Evolutionary conservation across 23 red algal species (phyloP), one percentile per base, ranked within the genome.

Genomic region (Gracilaria domingensis): DNA sequence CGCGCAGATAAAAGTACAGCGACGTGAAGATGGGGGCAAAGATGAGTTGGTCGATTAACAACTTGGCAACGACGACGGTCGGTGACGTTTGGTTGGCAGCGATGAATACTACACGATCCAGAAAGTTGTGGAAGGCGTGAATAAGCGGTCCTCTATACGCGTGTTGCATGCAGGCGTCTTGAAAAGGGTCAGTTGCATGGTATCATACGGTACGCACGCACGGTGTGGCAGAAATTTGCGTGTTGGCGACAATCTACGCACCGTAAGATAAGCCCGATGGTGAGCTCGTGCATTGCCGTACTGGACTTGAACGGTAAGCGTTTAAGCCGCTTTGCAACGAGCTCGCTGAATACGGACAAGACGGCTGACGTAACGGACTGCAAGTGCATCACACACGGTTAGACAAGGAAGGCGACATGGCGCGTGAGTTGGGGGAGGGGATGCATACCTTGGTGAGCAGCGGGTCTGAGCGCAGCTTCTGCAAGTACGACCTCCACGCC

Each of bases 1-100:
- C 90, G 21, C 78, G 86, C 28, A 93, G 16, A 40, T 86, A 94
- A 50, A 96, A 96, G 64, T 96, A 99, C 8, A 96, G 59, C n/a
- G 91, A 82, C 7, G 89, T 96, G 66, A 96, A 96, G 6, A 95
- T 48, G 21, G 97, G 97, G 8, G 94, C 88, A 77, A 99, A 99
- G 17, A 99, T 32, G 14, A 96, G 60, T 80, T 99, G 97, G 65
- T 99, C 97, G 32, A 96, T 62, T 20, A 88, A 21, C 33, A 96
- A 80, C 87, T 99, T 99, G 44, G 66, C 94, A 48, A 95, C n/a
- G 17, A 99, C 86, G 2, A 83, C 84, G 13, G 86, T 26, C 58
- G 88, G 58, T 2, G 79, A 69, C 13, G 87, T 76, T 69, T 80
- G 87, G 34, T 90, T 90, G n/a, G 76, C 53, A 30, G 60, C 48